Evolutionary conservation across 75 land plant genomes (phyloP), one percentile per base, ranked within the genome.

Genomic region (Larix kaempferi): DNA sequence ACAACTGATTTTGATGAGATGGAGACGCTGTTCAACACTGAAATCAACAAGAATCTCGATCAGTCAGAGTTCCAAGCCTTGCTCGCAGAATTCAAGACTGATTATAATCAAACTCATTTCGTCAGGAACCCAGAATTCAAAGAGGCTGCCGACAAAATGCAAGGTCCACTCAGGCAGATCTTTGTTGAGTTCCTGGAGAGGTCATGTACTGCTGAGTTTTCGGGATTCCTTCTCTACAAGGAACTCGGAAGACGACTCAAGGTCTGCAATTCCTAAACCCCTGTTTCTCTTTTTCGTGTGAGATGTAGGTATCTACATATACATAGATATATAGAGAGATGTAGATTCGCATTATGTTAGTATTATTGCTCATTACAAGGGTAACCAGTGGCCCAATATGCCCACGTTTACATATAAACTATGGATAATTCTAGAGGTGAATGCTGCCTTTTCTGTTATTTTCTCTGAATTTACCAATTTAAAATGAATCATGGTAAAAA

Each of bases 1-100:
- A 96, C 99, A 66, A 96, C 99, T 0, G 98, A 94, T 49, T 96
- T 96, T 78, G 99, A 96, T 54, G 99, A 96, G 81, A 96, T 96
- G 99, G 99, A 96, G 89, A 65, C 25, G 67, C 84, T 94, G 69
- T 96, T 96, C 89, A 96, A 96, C 80, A 85, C 89, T 44, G 93
- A 94, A 83, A 94, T 94, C 77, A 96, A 96, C 88, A 90, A 92
- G 89, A 92, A 94, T 35, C 80, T 96, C 74, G 92, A 96, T 77
- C 78, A 88, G 87, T 82, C 77, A 23, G 99, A 96, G 80, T 96
- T 96, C 77, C 89, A 94, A 72, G 92, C 98, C 11, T 88, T 94
- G 86, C 77, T 89, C 58, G 88, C 88, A 39, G 99, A 96, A 82
- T 96, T 96, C 82, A 94, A 96, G 83, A 88, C 98, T 21, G 98